These are phyloP conservation scores for Cercospora nicotianae DNA, from an alignment of 2,329 filamentous ascomycete species.

Conservation along the genomic window DNA sequence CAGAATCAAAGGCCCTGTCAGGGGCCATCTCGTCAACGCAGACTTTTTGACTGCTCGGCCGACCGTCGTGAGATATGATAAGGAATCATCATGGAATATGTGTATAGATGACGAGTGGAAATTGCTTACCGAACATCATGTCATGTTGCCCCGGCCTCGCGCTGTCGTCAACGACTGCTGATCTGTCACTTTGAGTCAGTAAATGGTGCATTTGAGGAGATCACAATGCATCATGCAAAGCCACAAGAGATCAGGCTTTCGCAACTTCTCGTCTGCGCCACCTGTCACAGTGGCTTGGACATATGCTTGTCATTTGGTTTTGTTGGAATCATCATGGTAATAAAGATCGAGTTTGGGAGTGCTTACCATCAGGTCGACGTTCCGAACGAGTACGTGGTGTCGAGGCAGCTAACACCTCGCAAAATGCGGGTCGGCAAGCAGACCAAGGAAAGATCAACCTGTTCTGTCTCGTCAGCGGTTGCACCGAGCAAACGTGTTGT, in stretches of 20 bases:
- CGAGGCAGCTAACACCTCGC: neutral
- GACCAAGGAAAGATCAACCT: neutral
- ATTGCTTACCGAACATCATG: slow-evolving; percentile 5
- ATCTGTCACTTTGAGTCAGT: neutral
- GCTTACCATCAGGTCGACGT: neutral
- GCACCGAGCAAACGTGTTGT: neutral
- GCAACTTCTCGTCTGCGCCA: slow-evolving; percentile 39
- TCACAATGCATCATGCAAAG: neutral
- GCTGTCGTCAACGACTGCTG: neutral
- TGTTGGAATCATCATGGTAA: slow-evolving; percentile 38
- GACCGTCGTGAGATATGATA: slow-evolving; percentile 44
- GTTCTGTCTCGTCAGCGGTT: neutral
- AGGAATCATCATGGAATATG: slow-evolving; percentile 37
- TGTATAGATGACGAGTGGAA: neutral
- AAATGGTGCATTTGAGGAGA: neutral
- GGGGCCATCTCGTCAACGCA: slow-evolving; percentile 44
- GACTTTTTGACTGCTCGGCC: slow-evolving; percentile 41
- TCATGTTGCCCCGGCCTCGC: neutral
- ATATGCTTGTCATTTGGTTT: slow-evolving; percentile 44
- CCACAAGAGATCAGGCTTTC: slow-evolving; percentile 28
- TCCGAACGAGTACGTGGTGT: neutral
- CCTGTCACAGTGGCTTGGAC: slow-evolving; percentile 43
- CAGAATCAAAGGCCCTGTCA: slow-evolving; percentile 40
- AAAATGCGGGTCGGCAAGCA: neutral
- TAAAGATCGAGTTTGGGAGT: neutral